Evolutionary conservation across 495 filamentous ascomycete species (phyloP), one percentile per base, ranked within the genome.

Genomic region (Penicillium alfredii): DNA sequence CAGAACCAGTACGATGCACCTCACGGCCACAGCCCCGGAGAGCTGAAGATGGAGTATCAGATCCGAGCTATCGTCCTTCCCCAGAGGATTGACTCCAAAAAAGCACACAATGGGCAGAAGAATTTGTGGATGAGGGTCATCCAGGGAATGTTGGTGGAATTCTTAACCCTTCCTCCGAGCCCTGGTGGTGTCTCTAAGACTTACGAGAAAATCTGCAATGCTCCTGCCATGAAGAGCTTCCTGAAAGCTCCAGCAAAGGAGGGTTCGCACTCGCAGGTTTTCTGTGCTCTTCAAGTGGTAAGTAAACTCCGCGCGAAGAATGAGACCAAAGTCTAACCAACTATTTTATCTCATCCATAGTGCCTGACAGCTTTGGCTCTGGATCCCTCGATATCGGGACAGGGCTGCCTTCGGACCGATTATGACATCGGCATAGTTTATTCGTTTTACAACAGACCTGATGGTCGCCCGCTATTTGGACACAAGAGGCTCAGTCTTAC

Each of bases 251-350:
- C n/a, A n/a, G n/a, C n/a, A n/a, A n/a, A n/a, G n/a, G n/a, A n/a
- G n/a, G n/a, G n/a, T n/a, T n/a, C n/a, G 2, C 49, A 45, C 23
- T 52, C 49, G 1, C 43, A 54, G 14, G 16, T 49, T 1, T 61
- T 58, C 25, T 60, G 53, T 29, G 46, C 49, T 3, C 32, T 64
- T 14, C 63, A 65, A 19, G 31, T 65, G 40, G 61, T 67, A 36
- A 36, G 33, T 34, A 6, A 3, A 12, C 32, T 19, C 7, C n/a
- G 8, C 17, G 4, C 22, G 10, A 26, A 8, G 1, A 2, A n/a
- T 20, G 10, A 15, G n/a, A 39, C 5, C 18, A 4, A 32, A 13
- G 17, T 29, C n/a, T 16, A 5, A 19, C 31, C 24, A 15, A 21
- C 10, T n/a, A 21, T 31, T 6, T 30, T 8, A 4, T 4, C 13